Evolutionary conservation across 306 rosid species (phyloP), one percentile per base, ranked within the genome.

Genomic region (Boehmeria nivea): DNA sequence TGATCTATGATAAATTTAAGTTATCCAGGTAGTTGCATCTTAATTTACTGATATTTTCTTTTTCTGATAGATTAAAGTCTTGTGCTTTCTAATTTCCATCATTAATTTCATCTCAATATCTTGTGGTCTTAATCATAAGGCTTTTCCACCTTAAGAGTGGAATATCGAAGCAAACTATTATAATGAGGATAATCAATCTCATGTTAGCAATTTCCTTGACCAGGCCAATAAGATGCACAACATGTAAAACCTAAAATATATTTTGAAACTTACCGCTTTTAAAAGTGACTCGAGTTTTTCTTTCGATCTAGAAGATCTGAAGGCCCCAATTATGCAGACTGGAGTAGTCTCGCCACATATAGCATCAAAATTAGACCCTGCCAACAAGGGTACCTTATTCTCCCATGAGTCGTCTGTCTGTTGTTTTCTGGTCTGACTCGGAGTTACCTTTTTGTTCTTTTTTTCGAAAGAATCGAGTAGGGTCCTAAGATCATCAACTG

Each of bases 261-360:
- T 8, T n/a, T 10, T 40, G 16, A 36, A 38, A 63, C 93, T 76
- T 65, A 91, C 98, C 76, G 51, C 38, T 7, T 72, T 61, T 39
- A 91, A 78, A 48, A 80, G 39, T 52, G 71, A 67, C 40, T 82
- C 83, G 61, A 91, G 71, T 62, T 78, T 84, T 63, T 76, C 85
- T 67, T 66, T 80, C 43, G 72, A 78, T 66, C 61, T 80, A 12
- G 84, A 80, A 59, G 93, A 82, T 69, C 72, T 82, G 71, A 82
- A 87, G 36, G 82, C 87, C 69, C 95, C 98, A 54, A 91, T 73
- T 43, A 87, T 61, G 74, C 98, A 91, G 67, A 91, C 84, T 2
- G 98, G 95, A 68, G 86, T 67, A 59, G 27, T 68, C 67, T 80
- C 84, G 22, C 96, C 89, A 51, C 96, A 91, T 0, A 87, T 57